Evolutionary conservation across 176 grass and related monocot species (phyloP), one percentile per base, ranked within the genome.

Genomic region (Lolium perenne): DNA sequence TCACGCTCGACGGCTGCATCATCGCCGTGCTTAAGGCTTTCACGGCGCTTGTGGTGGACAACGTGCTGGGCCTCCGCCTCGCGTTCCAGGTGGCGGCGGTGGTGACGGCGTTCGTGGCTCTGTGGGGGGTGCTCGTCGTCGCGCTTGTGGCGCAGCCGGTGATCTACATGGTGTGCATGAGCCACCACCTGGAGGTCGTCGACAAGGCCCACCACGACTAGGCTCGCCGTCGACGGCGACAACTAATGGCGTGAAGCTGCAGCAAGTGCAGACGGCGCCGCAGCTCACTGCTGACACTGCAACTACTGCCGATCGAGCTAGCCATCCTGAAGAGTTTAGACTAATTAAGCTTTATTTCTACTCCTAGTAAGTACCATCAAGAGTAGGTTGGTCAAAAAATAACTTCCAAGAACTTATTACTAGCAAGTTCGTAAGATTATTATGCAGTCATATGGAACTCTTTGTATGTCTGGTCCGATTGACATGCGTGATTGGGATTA

Each of bases 81-180:
- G 20, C 0, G 43, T 48, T 73, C 70, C 43, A 15, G 70, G 43
- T 73, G 69, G 69, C 40, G 4, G 69, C 40, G 40, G 69, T 17
- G 69, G 40, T 2, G n/a, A 12, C 43, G 11, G 48, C 8, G 70
- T 45, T 45, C 20, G 9, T 48, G 43, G 43, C 70, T 6, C 70
- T 71, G 4, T 71, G 40, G 20, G 69, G 18, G 40, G 18, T 47
- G 18, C 18, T 72, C 18, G 40, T 72, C 1, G 41, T 12, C 18
- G 22, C 69, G 69, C 40, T 72, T 9, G 68, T 71, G 68, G 68
- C 68, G 18, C 40, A 71, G 68, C 69, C 41, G 69, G 69, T 73
- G 10, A 41, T 48, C 0, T 73, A 73, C 43, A 1, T 73, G 70
- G 70, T 73, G 43, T 73, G 70, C 70, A 48, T 47, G 70, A 48